Percentiles rank a stretch among this genome's conserved stretches.
phyloP scores from a whole-genome alignment of 305 asterid species.

The Fraxinus sp. region DNA sequence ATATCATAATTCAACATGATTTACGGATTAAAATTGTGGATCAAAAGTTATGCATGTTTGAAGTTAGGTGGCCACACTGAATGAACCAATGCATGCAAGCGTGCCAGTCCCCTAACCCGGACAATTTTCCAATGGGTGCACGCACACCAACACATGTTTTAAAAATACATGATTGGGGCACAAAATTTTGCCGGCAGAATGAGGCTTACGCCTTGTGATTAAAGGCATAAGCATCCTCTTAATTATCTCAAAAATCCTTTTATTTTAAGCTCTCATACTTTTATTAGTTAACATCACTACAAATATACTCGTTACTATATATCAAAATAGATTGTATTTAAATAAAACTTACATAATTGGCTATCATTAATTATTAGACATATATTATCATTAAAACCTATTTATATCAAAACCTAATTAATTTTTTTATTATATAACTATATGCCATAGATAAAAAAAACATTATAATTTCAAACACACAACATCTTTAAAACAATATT shows the following conservation, averaged over 20 bases:
- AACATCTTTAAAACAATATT: not conserved
- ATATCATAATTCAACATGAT: not conserved
- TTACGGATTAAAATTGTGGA: not conserved
- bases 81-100: not conserved
- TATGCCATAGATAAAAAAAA: no score
- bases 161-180: not conserved
- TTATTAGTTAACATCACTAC: not conserved
- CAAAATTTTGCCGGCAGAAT: not conserved
- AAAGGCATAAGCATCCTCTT: not conserved
- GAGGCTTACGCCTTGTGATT: not conserved
- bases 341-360: not conserved
- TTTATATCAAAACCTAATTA: not conserved
- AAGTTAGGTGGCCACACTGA: not conserved
- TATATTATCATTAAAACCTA: no score
- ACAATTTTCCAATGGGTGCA: not conserved
- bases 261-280: not conserved
- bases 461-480: not conserved
- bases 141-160: not conserved
- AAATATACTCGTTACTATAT: not conserved
- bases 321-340: not conserved
- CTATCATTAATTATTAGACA: not conserved
- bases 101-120: not conserved
- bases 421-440: no score
- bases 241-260: not conserved
- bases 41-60: not conserved